Base-by-base conservation (phyloP, 1,284 basidiomycete species). In the Austroboletus niveus region DNA sequence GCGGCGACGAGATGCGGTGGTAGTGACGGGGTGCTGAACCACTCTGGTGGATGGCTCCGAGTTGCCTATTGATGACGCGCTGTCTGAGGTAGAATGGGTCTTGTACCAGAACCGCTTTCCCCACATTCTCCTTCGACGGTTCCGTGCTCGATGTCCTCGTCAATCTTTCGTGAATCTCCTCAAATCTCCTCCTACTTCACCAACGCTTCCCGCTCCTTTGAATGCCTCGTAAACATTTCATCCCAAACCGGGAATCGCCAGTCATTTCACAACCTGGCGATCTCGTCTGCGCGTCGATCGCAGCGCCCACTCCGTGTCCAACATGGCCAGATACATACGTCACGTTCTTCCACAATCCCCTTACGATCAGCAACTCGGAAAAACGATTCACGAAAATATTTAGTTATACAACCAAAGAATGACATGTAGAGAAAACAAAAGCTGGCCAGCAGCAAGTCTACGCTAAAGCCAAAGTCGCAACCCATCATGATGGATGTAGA, bases 221-320 rank as follows among this genome's bases (percentile, higher is more conserved):
- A 71, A 59, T 87, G 85, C 34, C 85, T 72, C 27, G 60, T 57
- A 47, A 87, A 72, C 51, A 87, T 70, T 60, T 83, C 83, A 51
- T 86, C 84, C 85, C 85, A 87, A 8, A 80, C 59, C 2, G 73
- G 73, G 32, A 63, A 17, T 17, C 17, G 17, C 59, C 1, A 72
- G 54, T 4, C 42, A 38, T 14, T 50, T 36, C 4, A 12, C 24
- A 10, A 67, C 1, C 3, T 20, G n/a, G 34, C 43, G 44, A 2
- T n/a, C 27, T 4, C 7, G 44, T 36, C 22, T 43, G 34, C 58
- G 42, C 17, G 46, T 49, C 9, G 57, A 49, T 41, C 72, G 73
- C 51, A 78, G 61, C 40, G 72, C 56, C 81, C 82, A 87, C 47
- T 86, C 82, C 0, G 80, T 84, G 49, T 80, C 82, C 51, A 87